phyloP scores from a whole-genome alignment of 2,329 filamentous ascomycete genomes.

The Pseudogymnoascus sp. region DNA sequence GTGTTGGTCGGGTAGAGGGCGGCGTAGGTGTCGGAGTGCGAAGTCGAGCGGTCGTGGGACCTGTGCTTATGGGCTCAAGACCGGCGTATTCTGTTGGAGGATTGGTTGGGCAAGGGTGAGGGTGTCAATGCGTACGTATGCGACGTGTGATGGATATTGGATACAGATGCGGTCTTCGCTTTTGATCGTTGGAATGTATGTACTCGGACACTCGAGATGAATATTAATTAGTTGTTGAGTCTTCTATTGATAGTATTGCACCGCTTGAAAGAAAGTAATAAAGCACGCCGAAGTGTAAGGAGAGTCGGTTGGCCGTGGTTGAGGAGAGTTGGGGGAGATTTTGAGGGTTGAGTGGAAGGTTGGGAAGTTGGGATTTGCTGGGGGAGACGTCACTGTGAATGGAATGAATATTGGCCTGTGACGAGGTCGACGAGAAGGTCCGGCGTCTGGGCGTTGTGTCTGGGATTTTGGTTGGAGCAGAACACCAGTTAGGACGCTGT shows the following conservation, averaged over 20 bases:
- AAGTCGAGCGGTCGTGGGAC: background rate
- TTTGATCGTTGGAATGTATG: background rate
- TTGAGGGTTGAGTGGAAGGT: background rate
- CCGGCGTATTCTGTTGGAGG: background rate
- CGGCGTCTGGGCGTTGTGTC: background rate
- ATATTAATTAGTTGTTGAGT: conserved; percentile 4
- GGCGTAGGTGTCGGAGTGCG: background rate
- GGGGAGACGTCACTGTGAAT: background rate
- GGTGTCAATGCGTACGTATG: background rate
- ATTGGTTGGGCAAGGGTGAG: background rate
- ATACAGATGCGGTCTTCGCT: background rate
- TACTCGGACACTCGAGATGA: background rate
- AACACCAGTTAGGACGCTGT: background rate
- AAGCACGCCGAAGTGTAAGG: background rate
- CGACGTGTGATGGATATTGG: background rate
- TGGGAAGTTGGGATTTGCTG: background rate
- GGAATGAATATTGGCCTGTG: background rate
- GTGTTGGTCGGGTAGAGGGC: background rate
- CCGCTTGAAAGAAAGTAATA: conserved; percentile 9
- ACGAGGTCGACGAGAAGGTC: background rate
- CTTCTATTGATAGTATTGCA: background rate
- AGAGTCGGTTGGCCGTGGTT: conserved; percentile 2
- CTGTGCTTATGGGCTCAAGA: background rate
- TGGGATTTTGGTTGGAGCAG: background rate
- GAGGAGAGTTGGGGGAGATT: background rate